Evolutionary conservation across 202 grass and related monocot species (phyloP).

Genomic region (Zizania palustris): DNA sequence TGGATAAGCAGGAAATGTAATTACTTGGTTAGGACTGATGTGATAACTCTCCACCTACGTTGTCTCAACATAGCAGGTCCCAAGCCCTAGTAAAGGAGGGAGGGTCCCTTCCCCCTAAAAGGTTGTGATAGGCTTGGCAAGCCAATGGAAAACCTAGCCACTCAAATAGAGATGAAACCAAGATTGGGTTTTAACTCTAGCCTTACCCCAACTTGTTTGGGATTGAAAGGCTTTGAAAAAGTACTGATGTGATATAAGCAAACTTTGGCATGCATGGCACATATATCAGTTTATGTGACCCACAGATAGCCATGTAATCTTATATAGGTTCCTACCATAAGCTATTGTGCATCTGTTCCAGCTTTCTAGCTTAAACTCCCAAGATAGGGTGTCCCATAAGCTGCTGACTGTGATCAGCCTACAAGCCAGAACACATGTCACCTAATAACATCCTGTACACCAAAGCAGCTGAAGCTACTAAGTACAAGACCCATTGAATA

Average conservation of each 20-base stretch:
- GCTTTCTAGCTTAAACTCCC: neutral
- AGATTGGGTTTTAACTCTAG: too few species aligned
- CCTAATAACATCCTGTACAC: neutral
- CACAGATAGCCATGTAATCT: neutral
- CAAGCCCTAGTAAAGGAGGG: too few species aligned
- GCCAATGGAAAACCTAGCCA: too few species aligned
- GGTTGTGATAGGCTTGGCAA: too few species aligned
- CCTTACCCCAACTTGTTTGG: too few species aligned
- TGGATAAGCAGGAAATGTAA: conserved; percentile 30
- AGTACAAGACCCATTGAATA: conserved; percentile 58
- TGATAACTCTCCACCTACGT: neutral
- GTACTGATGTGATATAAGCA: neutral
- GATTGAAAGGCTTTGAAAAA: too few species aligned
- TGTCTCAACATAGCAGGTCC: too few species aligned
- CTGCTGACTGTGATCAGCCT: neutral
- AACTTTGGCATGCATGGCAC: neutral
- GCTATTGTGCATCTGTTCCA: neutral
- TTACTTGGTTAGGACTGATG: conserved; percentile 1
- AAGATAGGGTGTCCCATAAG: conserved; percentile 4
- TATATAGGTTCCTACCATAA: neutral
- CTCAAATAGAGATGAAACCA: too few species aligned
- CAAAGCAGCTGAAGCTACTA: conserved; percentile 5
- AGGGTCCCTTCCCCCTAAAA: too few species aligned
- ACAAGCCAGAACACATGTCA: neutral
- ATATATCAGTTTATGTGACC: conserved; percentile 3